These are phyloP conservation scores for Trametes coccinea DNA, from an alignment of 768 basidiomycete species.

Conservation along the genomic window DNA sequence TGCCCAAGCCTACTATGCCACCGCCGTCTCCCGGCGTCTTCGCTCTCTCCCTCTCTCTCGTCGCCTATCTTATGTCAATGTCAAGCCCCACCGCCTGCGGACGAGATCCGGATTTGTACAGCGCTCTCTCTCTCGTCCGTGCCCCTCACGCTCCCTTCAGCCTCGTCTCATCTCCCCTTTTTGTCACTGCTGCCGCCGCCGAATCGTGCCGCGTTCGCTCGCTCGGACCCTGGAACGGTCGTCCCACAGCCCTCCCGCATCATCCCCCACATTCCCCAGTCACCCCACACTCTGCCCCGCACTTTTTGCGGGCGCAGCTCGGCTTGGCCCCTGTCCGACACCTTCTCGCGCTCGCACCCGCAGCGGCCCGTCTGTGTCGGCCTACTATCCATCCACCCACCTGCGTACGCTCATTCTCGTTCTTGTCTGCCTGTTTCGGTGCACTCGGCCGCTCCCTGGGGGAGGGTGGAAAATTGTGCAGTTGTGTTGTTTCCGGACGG, in stretches of 20 bases:
- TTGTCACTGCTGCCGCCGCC: not conserved
- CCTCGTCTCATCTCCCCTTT: not conserved
- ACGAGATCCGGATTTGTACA: conserved; percentile 1
- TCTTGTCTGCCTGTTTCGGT: too few species aligned
- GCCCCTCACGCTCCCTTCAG: not conserved
- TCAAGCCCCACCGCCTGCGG: not conserved
- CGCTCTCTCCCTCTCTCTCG: not conserved
- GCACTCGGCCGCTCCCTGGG: too few species aligned
- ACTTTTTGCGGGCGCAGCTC: not conserved
- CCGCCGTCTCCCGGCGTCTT: not conserved
- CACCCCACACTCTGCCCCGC: not conserved
- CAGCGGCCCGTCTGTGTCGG: not conserved
- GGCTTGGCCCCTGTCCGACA: not conserved
- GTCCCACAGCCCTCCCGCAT: not conserved
- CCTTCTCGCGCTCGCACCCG: not conserved
- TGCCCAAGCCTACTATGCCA: too few species aligned
- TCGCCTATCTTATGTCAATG: not conserved
- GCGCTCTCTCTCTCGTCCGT: not conserved
- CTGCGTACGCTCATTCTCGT: not conserved
- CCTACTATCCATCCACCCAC: not conserved
- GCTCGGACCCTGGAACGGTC: not conserved
- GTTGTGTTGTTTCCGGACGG: not conserved
- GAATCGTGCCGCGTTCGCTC: not conserved
- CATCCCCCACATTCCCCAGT: not conserved
- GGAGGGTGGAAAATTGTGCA: too few species aligned